Percentiles rank a stretch among this genome's conserved stretches.
Conservation (phyloP, 768 basidiomycete species). For the Kwoniella shandongensis region DNA sequence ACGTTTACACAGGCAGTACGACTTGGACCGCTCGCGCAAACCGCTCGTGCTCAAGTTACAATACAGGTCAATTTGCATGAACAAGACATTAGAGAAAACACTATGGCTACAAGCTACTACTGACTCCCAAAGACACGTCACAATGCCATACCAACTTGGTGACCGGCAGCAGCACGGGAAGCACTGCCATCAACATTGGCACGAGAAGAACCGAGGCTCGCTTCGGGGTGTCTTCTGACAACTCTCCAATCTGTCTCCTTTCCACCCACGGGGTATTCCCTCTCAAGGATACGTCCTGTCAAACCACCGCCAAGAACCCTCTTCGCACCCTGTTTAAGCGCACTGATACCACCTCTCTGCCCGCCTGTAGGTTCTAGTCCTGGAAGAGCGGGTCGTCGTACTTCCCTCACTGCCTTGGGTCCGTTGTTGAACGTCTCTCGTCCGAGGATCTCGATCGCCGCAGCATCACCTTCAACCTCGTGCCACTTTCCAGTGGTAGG, state of each 20-base stretch:
- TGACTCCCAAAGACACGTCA: not conserved
- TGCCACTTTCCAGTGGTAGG: slow-evolving; percentile 43
- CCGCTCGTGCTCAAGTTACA: too few species aligned
- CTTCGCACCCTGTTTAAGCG: too few species aligned
- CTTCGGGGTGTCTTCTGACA: not conserved
- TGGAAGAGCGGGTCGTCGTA: slow-evolving; percentile 28
- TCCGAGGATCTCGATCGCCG: slow-evolving; percentile 49
- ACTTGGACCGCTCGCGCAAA: too few species aligned
- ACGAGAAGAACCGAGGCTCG: not conserved
- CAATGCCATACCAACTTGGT: not conserved
- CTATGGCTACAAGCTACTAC: too few species aligned
- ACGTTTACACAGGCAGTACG: too few species aligned
- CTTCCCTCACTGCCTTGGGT: slow-evolving; percentile 26
- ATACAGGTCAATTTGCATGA: too few species aligned
- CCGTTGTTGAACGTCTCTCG: slow-evolving; percentile 40
- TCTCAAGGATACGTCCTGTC: slow-evolving; percentile 15
- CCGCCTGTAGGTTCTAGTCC: slow-evolving; percentile 20
- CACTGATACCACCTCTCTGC: not conserved
- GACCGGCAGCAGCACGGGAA: too few species aligned
- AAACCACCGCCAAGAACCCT: not conserved
- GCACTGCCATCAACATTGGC: too few species aligned
- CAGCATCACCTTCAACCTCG: slow-evolving; percentile 49
- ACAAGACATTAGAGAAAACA: too few species aligned
- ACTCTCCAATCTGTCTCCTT: slow-evolving; percentile 13
- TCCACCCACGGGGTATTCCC: slow-evolving; percentile 12